Evolutionary conservation across 1,284 basidiomycete species (phyloP).

Genomic region (Microbotryum saponariae): DNA sequence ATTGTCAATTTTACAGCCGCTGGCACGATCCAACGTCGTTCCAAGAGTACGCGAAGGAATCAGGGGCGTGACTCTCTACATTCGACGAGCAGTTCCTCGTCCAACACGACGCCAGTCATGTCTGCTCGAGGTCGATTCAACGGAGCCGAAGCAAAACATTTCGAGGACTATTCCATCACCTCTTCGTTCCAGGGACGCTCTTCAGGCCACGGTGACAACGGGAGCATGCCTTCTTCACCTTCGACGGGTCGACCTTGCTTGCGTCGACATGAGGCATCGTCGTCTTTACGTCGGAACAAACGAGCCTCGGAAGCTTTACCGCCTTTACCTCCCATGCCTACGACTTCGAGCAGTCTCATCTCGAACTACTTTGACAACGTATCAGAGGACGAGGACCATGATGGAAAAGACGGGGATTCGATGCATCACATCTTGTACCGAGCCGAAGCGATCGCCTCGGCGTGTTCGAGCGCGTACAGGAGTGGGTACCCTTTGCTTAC

Average conservation of each 20-base stretch:
- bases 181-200: no score
- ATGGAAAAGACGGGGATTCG: constrained; percentile 3
- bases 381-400: not conserved
- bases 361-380: constrained; percentile 20
- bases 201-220: no score
- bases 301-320: not conserved
- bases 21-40: no score
- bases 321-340: not conserved
- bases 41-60: not conserved
- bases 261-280: not conserved
- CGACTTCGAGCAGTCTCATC: not conserved
- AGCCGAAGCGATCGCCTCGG: constrained; percentile 24
- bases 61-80: not conserved
- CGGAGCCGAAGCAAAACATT: constrained; percentile 6
- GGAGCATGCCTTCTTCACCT: no score
- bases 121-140: not conserved
- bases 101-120: not conserved
- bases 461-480: constrained; percentile 12
- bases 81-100: not conserved
- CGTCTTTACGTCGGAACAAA: not conserved
- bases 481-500: constrained; percentile 20
- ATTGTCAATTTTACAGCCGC: no score
- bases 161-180: not conserved
- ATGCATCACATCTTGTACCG: constrained; percentile 15
- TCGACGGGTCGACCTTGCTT: not conserved